Conservation (phyloP, 257 asterid species). For the Fraxinus quadrangulata region DNA sequence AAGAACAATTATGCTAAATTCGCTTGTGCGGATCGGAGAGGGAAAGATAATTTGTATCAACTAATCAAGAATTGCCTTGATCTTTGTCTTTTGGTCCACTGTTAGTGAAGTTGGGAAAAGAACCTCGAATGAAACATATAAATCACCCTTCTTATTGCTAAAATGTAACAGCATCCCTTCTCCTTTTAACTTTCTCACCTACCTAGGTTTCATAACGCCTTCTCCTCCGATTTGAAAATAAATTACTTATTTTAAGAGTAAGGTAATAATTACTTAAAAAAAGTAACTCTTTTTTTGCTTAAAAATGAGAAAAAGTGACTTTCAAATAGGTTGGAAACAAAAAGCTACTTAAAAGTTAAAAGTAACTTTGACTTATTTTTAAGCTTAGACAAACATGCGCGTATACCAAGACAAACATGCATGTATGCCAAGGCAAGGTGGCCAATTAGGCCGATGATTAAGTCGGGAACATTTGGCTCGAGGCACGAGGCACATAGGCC, state of each 20-base stretch:
- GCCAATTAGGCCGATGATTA: no score
- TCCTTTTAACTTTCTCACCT: slow-evolving; percentile 81
- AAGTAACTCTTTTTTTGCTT: not conserved
- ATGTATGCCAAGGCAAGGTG: no score
- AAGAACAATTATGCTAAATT: no score
- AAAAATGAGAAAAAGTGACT: not conserved
- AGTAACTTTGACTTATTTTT: not conserved
- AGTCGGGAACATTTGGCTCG: no score
- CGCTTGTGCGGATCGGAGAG: no score
- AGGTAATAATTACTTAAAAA: no score
- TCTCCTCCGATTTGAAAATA: no score
- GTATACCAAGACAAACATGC: not conserved
- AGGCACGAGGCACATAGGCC: no score
- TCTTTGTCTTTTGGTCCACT: slow-evolving; percentile 76
- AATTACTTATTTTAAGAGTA: no score
- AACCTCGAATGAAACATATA: slow-evolving; percentile 79
- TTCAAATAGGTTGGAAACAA: not conserved
- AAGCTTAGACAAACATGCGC: not conserved
- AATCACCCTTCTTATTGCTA: slow-evolving; percentile 84
- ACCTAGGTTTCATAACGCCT: slow-evolving; percentile 83
- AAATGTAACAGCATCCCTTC: slow-evolving; percentile 92
- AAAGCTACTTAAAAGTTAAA: not conserved
- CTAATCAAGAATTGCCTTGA: slow-evolving; percentile 54
- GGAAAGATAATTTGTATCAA: not conserved
- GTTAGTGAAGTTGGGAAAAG: slow-evolving; percentile 77